Base-by-base conservation (phyloP, 305 asterid species). In the Stenogyne calaminthoides region DNA sequence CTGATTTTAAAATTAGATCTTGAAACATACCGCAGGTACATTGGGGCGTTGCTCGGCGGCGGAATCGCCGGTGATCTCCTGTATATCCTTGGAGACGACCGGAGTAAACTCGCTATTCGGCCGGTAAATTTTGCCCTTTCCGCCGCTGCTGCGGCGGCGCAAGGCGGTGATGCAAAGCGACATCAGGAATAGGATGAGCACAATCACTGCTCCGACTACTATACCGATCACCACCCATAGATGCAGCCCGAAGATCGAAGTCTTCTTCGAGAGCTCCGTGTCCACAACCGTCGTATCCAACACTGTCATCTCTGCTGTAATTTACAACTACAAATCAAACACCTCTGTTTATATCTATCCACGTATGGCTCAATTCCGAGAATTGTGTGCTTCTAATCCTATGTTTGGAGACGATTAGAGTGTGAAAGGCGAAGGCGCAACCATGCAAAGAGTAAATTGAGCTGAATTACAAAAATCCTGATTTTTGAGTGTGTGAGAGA, bases 141-240 rank as follows among this genome's bases (percentile, higher is more conserved):
- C 27, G 47, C 84, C 58, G 73, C 81, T 11, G 66, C 81, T 49
- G 36, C 83, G 88, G 60, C 84, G 85, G 75, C 86, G 81, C 32
- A 75, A 79, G 70, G 91, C 80, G 69, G 81, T 82, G 80, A 84
- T 66, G 85, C 96, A 89, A 14, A 89, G 84, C 0, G 91, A 89
- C 15, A 84, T 6, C 1, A 87, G 63, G 76, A 89, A 84, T 15
- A 89, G 84, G 18, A 87, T 51, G 9, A 89, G 75, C 64, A 89
- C 91, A 75, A 89, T 81, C 40, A 75, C 86, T 15, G 85, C 91
- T 34, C 96, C 95, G 66, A 81, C 84, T 49, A 82, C 57, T 39
- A 89, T 82, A 6, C 93, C 91, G 74, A 89, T 76, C 58, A 89
- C 89, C 18, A 84, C 89, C 90, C 93, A 85, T 9, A 89, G 83